Evolutionary conservation across 305 asterid species (phyloP), one percentile per base, ranked within the genome.

Genomic region (Solanum chacoense): DNA sequence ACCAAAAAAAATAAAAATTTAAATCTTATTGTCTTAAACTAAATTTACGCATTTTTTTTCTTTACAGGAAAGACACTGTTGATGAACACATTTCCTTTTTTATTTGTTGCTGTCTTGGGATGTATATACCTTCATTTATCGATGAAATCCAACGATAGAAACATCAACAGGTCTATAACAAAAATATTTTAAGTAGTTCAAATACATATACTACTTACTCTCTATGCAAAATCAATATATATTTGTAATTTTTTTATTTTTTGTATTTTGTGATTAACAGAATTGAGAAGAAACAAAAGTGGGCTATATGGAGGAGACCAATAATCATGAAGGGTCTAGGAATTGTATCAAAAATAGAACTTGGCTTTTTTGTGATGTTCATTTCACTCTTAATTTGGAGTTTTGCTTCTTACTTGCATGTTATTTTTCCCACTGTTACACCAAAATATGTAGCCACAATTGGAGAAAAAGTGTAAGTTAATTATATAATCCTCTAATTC

Each of bases 321-420:
- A 10, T 94, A 89, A 91, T 93, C 31, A 88, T 95, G 40, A 93
- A 92, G 93, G 98, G 98, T 24, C 92, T 96, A 16, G 98, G 99
- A 50, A 94, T 97, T 6, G 98, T 97, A 24, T 94, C 98, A 8
- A 88, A 95, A 69, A 94, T 95, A 10, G 99, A 97, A 88, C 93
- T 95, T 1, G 93, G 94, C 0, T 95, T 97, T 74, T 88, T 97
- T 0, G 81, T 94, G 73, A 95, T 95, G 98, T 96, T 96, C 91
- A 90, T 95, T 1, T 96, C 96, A 75, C 97, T 96, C n/a, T 94
- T 95, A 13, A 85, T 93, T 38, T 96, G 98, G 99, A 90, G 89
- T 87, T 92, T 94, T 40, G 90, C 94, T 9, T 92, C 91, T 73
- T 94, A 94, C 85, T 80, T 96, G 55, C 90, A 20, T 10, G 20